Evolutionary conservation across 192 early-diverging fungal species (phyloP), one percentile per base, ranked within the genome.

Genomic region (Linnemannia zychae): DNA sequence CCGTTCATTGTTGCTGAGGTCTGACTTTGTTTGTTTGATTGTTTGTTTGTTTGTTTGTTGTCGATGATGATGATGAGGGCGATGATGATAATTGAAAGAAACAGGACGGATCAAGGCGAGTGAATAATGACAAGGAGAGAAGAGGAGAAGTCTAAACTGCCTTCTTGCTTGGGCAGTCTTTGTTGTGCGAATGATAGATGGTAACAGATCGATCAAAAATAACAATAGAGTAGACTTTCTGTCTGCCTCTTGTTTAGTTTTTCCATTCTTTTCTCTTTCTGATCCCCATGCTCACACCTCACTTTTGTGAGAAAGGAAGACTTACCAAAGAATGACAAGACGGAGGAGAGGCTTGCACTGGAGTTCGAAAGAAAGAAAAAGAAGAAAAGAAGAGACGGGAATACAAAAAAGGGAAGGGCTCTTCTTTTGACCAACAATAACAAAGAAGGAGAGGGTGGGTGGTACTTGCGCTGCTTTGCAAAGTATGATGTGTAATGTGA

Each of bases 381-480:
- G 33, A 38, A 68, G 20, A 38, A 24, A 71, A 31, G 20, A 1
- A 31, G 40, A 71, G 28, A 63, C 57, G 57, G 57, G 57, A 63
- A 31, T 13, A 63, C 57, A 31, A 31, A 63, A 63, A 31, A 63
- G 57, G 57, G 57, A 63, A 63, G 53, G 53, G 53, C 53, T 57
- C 53, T 57, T n/a, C 24, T 57, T 57, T 57, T 24, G 11, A 57
- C 6, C 18, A 57, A 44, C 9, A 63, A 63, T 31, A 63, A 63
- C n/a, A 63, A 12, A 63, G 24, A 63, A 63, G 24, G 52, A n/a
- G 47, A n/a, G n/a, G 5, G 12, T 7, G 22, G 22, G 57, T 75
- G 74, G 74, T 44, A 66, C 60, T 46, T 66, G 74, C 60, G 74
- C 63, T 52, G 24, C 40, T 75, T 37, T 75, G 63, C n/a, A 57